phyloP scores from a whole-genome alignment of 2,329 filamentous ascomycete species.

The Thermothelomyces thermophilus region DNA sequence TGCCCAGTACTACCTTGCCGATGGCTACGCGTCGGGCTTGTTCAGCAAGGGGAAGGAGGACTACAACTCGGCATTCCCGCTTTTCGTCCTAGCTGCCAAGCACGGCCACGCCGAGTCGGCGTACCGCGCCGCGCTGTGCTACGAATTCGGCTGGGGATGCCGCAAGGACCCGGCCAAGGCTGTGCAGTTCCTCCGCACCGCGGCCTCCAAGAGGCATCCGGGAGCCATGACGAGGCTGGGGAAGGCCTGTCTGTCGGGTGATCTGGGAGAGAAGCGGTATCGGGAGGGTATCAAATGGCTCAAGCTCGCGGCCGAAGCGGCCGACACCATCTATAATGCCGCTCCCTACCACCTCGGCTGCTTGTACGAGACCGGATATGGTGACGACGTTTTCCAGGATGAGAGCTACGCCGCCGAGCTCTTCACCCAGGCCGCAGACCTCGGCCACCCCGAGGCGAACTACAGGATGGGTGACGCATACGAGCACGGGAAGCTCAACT shows the following conservation, averaged over 20 bases:
- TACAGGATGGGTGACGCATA: slow-evolving; percentile 93
- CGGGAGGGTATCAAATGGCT: slow-evolving; percentile 94
- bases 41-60: slow-evolving; percentile 95
- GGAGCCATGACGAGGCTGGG: slow-evolving; percentile 91
- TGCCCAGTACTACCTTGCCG: slow-evolving; percentile 93
- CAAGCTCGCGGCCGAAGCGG: slow-evolving; percentile 83
- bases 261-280: slow-evolving; percentile 81
- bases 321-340: slow-evolving; percentile 85
- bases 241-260: slow-evolving; percentile 80
- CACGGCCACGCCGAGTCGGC: slow-evolving; percentile 95
- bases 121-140: slow-evolving; percentile 88
- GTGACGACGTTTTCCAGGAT: slow-evolving; percentile 89
- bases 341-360: slow-evolving; percentile 86
- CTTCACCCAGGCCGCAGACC: slow-evolving; percentile 87
- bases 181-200: slow-evolving; percentile 84
- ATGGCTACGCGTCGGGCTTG: slow-evolving; percentile 87
- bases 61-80: slow-evolving; percentile 81
- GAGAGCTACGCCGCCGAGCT: slow-evolving; percentile 85
- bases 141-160: slow-evolving; percentile 97
- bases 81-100: slow-evolving; percentile 90
- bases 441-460: slow-evolving; percentile 81
- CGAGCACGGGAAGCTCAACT: slow-evolving; percentile 81
- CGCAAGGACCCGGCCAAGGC: slow-evolving; percentile 85
- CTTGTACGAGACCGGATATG: slow-evolving; percentile 87
- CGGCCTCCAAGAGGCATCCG: slow-evolving; percentile 89